A percentile compares a stretch with the other conserved stretches of the same genome.
phyloP scores from a whole-genome alignment of 257 asterid species.

The Solanum chmielewskii region DNA sequence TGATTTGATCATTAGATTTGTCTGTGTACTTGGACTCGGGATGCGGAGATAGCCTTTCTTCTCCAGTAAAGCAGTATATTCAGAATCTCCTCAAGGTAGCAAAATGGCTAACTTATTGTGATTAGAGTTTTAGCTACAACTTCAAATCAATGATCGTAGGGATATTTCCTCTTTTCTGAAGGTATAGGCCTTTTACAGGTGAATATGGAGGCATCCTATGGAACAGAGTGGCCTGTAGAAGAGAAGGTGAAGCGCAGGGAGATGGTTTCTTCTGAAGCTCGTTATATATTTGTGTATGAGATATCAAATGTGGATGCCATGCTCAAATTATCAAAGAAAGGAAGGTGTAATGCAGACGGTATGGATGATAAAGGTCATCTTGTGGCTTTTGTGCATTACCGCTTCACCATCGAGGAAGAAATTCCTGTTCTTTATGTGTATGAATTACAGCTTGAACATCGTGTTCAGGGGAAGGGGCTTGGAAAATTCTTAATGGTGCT shows the following conservation, averaged over 20 bases:
- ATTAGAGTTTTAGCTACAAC: not conserved
- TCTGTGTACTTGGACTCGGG: constrained; percentile 50
- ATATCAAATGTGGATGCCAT: constrained; percentile 22
- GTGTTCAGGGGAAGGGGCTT: constrained; percentile 76
- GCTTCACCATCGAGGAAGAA: constrained; percentile 75
- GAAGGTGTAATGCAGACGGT: constrained; percentile 9
- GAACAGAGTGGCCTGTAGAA: constrained; percentile 80
- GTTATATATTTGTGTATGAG: constrained; percentile 60
- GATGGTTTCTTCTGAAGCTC: constrained; percentile 73
- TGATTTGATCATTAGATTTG: constrained; percentile 30
- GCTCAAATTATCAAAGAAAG: constrained; percentile 9
- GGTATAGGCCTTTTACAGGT: constrained; percentile 16
- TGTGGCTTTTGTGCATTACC: constrained; percentile 82
- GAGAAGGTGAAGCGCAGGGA: constrained; percentile 78
- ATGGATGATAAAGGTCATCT: constrained; percentile 25
- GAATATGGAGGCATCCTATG: constrained; percentile 81
- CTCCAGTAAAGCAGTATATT: constrained; percentile 38
- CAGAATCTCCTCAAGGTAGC: constrained; percentile 74
- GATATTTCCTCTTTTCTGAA: not conserved
- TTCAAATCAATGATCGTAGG: not conserved
- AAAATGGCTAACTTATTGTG: not conserved
- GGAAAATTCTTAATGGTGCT: constrained; percentile 73
- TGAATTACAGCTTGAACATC: constrained; percentile 76
- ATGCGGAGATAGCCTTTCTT: constrained; percentile 55
- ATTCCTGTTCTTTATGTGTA: constrained; percentile 86